These are phyloP conservation scores for Cercophora newfieldiana DNA, from an alignment of 495 filamentous ascomycete genomes.

Conservation along the genomic window DNA sequence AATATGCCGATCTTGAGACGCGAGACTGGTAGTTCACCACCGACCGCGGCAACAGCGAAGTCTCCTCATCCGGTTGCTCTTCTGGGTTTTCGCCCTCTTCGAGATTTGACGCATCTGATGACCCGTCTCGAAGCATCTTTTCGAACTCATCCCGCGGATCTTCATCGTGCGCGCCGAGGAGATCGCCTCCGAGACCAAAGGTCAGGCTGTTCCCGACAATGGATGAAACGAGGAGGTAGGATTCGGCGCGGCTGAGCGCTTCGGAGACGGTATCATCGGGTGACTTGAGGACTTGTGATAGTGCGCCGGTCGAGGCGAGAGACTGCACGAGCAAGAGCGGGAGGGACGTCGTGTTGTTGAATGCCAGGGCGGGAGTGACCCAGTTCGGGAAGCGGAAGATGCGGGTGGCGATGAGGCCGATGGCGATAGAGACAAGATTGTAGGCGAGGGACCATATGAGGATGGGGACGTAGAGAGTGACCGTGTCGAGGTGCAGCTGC, in stretches of 20 bases:
- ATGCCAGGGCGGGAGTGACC: constrained; percentile 64
- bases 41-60: constrained; percentile 18
- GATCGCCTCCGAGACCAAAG: constrained; percentile 62
- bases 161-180: constrained; percentile 41
- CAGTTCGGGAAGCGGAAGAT: constrained; percentile 56
- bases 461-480: constrained; percentile 53
- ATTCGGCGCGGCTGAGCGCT: constrained; percentile 63
- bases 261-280: constrained; percentile 48
- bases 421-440: constrained; percentile 39
- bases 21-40: constrained; percentile 16
- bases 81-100: constrained; percentile 3
- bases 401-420: constrained; percentile 38
- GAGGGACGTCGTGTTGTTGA: constrained; percentile 74
- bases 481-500: constrained; percentile 56
- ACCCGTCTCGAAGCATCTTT: constrained; percentile 15
- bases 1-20: constrained; percentile 24
- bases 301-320: constrained; percentile 61
- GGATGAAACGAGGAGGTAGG: constrained; percentile 63
- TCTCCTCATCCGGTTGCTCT: constrained; percentile 19
- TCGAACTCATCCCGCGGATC: constrained; percentile 25
- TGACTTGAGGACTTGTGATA: constrained; percentile 49
- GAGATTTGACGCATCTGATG: not conserved
- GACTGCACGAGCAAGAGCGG: constrained; percentile 66
- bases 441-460: constrained; percentile 43
- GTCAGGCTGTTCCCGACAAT: constrained; percentile 38